Conservation (phyloP, 495 filamentous ascomycete species). For the Lentithecium fluviatile region DNA sequence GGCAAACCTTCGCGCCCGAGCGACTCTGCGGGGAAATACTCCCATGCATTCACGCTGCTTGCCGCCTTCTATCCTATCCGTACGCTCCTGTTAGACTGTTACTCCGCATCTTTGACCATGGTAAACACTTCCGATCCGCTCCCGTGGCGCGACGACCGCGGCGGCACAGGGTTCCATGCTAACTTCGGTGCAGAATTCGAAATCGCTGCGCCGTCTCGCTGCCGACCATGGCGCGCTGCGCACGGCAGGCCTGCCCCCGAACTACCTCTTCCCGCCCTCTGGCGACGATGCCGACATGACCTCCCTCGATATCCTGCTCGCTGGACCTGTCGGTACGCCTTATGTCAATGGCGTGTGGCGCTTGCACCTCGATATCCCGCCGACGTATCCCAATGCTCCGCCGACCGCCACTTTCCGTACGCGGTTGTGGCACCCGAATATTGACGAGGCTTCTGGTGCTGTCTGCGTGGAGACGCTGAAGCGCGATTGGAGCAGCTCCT, state of each 20-base stretch:
- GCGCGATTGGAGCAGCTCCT: slow-evolving; percentile 61
- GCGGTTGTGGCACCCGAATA: slow-evolving; percentile 71
- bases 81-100: background rate
- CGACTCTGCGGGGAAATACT: too few species aligned
- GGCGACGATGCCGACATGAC: slow-evolving; percentile 56
- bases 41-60: too few species aligned
- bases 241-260: slow-evolving; percentile 58
- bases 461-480: slow-evolving; percentile 75
- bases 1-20: too few species aligned
- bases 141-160: background rate
- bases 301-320: slow-evolving; percentile 58
- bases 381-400: slow-evolving; percentile 62
- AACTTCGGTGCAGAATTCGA: slow-evolving; percentile 43
- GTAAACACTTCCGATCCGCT: slow-evolving; percentile 6
- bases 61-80: background rate
- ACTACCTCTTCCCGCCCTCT: slow-evolving; percentile 60
- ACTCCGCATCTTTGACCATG: background rate
- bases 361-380: slow-evolving; percentile 62
- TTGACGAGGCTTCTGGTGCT: slow-evolving; percentile 63
- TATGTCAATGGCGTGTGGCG: slow-evolving; percentile 62
- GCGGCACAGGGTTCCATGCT: background rate
- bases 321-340: slow-evolving; percentile 64
- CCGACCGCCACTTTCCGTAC: slow-evolving; percentile 68
- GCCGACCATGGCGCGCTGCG: slow-evolving; percentile 64
- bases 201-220: slow-evolving; percentile 61